Evolutionary conservation across 2,329 filamentous ascomycete genomes (phyloP), one percentile per base, ranked within the genome.

Genomic region (Lachnellula occidentalis): DNA sequence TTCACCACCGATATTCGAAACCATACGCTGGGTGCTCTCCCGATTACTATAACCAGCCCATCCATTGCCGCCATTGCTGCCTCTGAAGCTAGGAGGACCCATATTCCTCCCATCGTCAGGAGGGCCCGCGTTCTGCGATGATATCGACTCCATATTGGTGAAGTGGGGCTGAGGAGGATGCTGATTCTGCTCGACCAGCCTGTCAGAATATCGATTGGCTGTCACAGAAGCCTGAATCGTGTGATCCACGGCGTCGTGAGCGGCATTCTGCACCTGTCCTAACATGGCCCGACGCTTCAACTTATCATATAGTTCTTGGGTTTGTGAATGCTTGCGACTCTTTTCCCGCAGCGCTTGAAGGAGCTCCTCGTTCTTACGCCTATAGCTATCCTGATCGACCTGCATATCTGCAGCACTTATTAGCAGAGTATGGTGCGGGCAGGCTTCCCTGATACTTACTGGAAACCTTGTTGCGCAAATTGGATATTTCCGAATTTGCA

Each of bases 301-400:
- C 57, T 78, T 83, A 63, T 83, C 79, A 58, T 85, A 85, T 2
- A 83, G 71, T 58, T 83, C 80, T 62, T 90, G 88, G 2, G 83
- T 80, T 57, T 90, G 85, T 5, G 83, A 71, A 3, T 88, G 78
- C 55, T 85, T 87, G 46, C 80, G 83, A 61, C 74, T 83, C 68
- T 92, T 94, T 21, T 91, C 86, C 53, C 80, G 80, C 63, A 83
- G 85, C 4, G 82, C 77, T 21, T 83, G 77, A 4, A 77, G 74
- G 1, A 95, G 73, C 36, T 92, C 87, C 17, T 88, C 79, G 58
- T 91, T 88, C 69, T 88, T 91, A 48, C 80, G 78, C 50, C 83
- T 76, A 11, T 92, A 72, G 8, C 74, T 73, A 21, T 85, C 80
- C 51, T 87, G 82, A 34, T 88, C 82, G 8, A 75, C 64, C 53